Evolutionary conservation across 345 rosid genomes (phyloP).

Genomic region (Populus tremula): DNA sequence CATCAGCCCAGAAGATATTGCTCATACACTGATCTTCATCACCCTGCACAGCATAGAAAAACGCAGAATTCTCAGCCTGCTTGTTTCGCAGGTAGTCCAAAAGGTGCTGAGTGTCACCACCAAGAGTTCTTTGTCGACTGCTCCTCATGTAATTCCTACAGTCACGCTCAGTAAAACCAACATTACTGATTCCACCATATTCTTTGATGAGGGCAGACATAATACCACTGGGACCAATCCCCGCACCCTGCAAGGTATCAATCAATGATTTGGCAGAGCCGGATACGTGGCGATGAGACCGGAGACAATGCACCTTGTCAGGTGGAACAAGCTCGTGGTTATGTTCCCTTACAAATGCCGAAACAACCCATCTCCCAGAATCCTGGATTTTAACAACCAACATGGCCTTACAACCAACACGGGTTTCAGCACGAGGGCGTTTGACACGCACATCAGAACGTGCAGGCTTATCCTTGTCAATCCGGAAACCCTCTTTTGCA

Average conservation of each 20-base stretch:
- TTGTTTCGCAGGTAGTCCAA: slow-evolving; percentile 53
- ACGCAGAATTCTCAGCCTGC: slow-evolving; percentile 38
- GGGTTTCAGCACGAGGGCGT: slow-evolving; percentile 52
- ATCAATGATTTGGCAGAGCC: slow-evolving; percentile 62
- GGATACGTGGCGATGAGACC: slow-evolving; percentile 59
- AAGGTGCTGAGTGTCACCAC: slow-evolving; percentile 50
- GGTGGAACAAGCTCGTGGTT: slow-evolving; percentile 63
- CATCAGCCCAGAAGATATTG: slow-evolving; percentile 54
- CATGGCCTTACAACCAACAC: slow-evolving; percentile 63
- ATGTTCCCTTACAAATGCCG: slow-evolving; percentile 52
- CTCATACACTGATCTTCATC: slow-evolving; percentile 37
- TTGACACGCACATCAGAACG: slow-evolving; percentile 26
- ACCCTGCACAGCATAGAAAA: slow-evolving; percentile 47
- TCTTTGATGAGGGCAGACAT: slow-evolving; percentile 61
- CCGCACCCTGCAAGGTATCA: slow-evolving; percentile 63
- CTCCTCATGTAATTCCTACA: slow-evolving; percentile 61
- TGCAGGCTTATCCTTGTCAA: slow-evolving; percentile 16
- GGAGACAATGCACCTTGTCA: slow-evolving; percentile 58
- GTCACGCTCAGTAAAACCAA: slow-evolving; percentile 58
- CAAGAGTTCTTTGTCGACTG: slow-evolving; percentile 45
- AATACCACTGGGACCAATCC: slow-evolving; percentile 61
- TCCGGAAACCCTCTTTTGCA: slow-evolving; percentile 62
- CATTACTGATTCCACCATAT: slow-evolving; percentile 57
- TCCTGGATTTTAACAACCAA: slow-evolving; percentile 58
- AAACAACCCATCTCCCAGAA: slow-evolving; percentile 55